Conservation (phyloP, 148 eudicot genomes). For the Amaranthus hypochondriacus region DNA sequence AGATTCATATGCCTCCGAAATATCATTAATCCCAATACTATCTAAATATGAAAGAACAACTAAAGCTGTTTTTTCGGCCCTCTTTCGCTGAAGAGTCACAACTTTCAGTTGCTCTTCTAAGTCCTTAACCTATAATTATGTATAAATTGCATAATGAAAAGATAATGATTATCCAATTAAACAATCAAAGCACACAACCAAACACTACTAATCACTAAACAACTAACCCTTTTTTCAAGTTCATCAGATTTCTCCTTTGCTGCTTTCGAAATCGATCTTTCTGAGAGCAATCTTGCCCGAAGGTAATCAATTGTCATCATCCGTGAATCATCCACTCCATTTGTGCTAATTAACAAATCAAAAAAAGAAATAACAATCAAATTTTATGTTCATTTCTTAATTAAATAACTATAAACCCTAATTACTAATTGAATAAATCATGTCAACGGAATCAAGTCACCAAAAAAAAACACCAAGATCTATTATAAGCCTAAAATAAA, state of each 20-base stretch:
- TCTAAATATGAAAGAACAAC: slow-evolving; percentile 69
- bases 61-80: slow-evolving; percentile 76
- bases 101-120: slow-evolving; percentile 71
- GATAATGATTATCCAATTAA: neutral
- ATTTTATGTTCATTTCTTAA: neutral
- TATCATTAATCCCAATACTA: slow-evolving; percentile 52
- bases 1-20: slow-evolving; percentile 60
- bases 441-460: neutral
- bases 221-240: slow-evolving; percentile 74
- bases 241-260: slow-evolving; percentile 84
- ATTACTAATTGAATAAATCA: neutral
- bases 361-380: neutral
- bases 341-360: slow-evolving; percentile 31
- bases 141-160: slow-evolving; percentile 6
- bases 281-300: slow-evolving; percentile 72
- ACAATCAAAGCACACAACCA: neutral
- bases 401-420: neutral
- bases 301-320: slow-evolving; percentile 72
- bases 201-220: slow-evolving; percentile 21
- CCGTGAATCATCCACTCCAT: slow-evolving; percentile 43
- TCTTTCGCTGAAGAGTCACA: slow-evolving; percentile 70
- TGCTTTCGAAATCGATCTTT: slow-evolving; percentile 74
- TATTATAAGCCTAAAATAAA: neutral
- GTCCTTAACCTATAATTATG: slow-evolving; percentile 50
- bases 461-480: neutral